phyloP scores from a whole-genome alignment of 495 filamentous ascomycete genomes.

The Usnea hakonensis region DNA sequence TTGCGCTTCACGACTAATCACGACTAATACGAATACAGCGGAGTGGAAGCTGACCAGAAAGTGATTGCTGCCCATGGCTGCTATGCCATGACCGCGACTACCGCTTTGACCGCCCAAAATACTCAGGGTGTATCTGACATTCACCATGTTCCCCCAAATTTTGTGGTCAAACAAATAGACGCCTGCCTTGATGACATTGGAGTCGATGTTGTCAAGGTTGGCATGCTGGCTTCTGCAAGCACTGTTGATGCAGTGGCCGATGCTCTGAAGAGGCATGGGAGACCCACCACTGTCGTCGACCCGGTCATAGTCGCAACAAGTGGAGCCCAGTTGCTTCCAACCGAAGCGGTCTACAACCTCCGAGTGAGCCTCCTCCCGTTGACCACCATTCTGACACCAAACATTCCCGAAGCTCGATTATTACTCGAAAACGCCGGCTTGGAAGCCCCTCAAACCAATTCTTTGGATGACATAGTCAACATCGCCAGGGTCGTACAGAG shows the following conservation, averaged over 20 bases:
- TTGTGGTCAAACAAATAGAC: slow-evolving; percentile 78
- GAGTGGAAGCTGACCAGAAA: slow-evolving; percentile 95
- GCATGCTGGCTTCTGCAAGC: slow-evolving; percentile 80
- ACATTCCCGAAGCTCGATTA: slow-evolving; percentile 78
- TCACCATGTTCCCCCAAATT: slow-evolving; percentile 67
- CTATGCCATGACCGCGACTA: slow-evolving; percentile 96
- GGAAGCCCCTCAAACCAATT: slow-evolving; percentile 41
- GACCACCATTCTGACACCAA: slow-evolving; percentile 79
- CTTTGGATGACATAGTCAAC: slow-evolving; percentile 51
- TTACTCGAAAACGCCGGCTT: slow-evolving; percentile 55
- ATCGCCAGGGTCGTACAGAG: slow-evolving; percentile 59
- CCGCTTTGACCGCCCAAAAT: slow-evolving; percentile 91
- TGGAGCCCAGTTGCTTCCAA: slow-evolving; percentile 66
- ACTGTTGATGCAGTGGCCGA: slow-evolving; percentile 70
- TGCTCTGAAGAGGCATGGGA: slow-evolving; percentile 49
- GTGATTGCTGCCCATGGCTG: slow-evolving; percentile 84
- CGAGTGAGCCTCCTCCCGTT: slow-evolving; percentile 62
- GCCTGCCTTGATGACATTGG: slow-evolving; percentile 75
- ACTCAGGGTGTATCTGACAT: slow-evolving; percentile 77
- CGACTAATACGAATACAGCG: slow-evolving; percentile 42
- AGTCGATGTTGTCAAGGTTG: slow-evolving; percentile 85
- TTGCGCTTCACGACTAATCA: slow-evolving; percentile 7
- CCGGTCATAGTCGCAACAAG: slow-evolving; percentile 93
- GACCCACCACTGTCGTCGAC: slow-evolving; percentile 67
- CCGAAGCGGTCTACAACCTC: slow-evolving; percentile 57